A percentile compares a stretch with the other conserved stretches of the same genome.
Evolutionary conservation across 2,329 filamentous ascomycete species (phyloP).

Genomic region (Pseudopithomyces chartarum): DNA sequence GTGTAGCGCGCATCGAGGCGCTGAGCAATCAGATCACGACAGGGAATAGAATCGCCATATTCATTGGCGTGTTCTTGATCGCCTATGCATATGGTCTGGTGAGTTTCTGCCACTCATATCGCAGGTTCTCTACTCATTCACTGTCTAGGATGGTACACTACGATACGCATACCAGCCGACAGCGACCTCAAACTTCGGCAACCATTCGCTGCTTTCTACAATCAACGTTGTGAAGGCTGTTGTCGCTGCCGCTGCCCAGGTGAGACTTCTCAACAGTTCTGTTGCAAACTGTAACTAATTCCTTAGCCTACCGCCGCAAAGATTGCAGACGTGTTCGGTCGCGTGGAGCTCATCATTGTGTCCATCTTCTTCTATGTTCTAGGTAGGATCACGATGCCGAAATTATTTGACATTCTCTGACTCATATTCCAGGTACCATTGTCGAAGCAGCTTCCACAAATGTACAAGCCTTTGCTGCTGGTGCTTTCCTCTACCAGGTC

Average conservation of each 20-base stretch:
- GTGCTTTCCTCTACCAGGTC: slow-evolving; percentile 43
- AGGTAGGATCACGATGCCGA: slow-evolving; percentile 27
- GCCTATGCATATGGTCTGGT: slow-evolving; percentile 66
- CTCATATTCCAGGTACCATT: slow-evolving; percentile 46
- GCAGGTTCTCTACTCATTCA: neutral
- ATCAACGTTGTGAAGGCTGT: slow-evolving; percentile 64
- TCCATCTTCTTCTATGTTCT: slow-evolving; percentile 63
- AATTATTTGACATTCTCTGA: slow-evolving; percentile 8
- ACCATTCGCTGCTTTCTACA: slow-evolving; percentile 63
- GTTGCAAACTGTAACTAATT: neutral
- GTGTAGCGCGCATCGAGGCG: slow-evolving; percentile 65
- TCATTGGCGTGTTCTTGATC: slow-evolving; percentile 65
- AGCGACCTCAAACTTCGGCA: slow-evolving; percentile 57
- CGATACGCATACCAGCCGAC: slow-evolving; percentile 48
- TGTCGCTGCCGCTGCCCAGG: slow-evolving; percentile 61
- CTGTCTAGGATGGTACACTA: slow-evolving; percentile 45
- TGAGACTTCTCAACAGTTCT: slow-evolving; percentile 5
- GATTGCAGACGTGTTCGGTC: slow-evolving; percentile 66
- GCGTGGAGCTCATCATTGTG: slow-evolving; percentile 62
- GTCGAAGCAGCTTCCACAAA: slow-evolving; percentile 59
- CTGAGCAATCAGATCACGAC: slow-evolving; percentile 59
- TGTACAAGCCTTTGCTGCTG: slow-evolving; percentile 60
- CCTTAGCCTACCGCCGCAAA: slow-evolving; percentile 62
- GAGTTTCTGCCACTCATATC: neutral
- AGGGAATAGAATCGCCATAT: slow-evolving; percentile 61